Base-by-base conservation (phyloP, 1,284 basidiomycete species). In the Hortiboletus rubellus region DNA sequence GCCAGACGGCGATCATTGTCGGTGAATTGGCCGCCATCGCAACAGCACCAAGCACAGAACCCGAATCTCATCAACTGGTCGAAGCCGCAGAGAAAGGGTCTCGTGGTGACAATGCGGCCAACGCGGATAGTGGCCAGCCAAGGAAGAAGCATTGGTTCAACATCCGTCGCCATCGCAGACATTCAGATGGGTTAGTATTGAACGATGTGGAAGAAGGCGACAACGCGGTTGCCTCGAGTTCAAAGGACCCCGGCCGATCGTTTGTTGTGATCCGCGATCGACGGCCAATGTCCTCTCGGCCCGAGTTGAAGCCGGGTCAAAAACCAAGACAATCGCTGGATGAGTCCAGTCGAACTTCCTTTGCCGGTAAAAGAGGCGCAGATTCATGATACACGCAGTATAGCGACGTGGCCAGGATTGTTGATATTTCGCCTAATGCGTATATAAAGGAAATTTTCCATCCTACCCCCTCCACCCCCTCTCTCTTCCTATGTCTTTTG, bases 1-100 rank as follows among this genome's bases (percentile, higher is more conserved):
- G 88, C 27, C 91, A 92, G 67, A 87, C 85, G 7, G 90, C 91
- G 2, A 82, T 92, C 59, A 84, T 92, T 30, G 42, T 75, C 22
- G 61, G 67, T 40, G 57, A 75, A 58, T 46, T 68, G 57, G 65
- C 67, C 7, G 63, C 61, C 12, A 58, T 55, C 43, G 62, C 59
- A 45, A 41, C 52, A 22, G 49, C 54, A 2, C 57, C 64, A 38
- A 44, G 57, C 15, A 48, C 58, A 24, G 38, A 46, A 17, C 33
- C 59, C 38, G 61, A 74, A 34, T 60, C 59, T 30, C 60, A 64
- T 36, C 58, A 63, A 1, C 46, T 72, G 50, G 58, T 45, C 5
- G 66, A 62, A 12, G 33, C 55, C 10, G 61, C 57, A 11, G 64
- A 63, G 5, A 59, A 43, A 27, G 59, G 52, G 48, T 50, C 53